Conservation (phyloP, 768 basidiomycete species). For the Clavulina sp. region DNA sequence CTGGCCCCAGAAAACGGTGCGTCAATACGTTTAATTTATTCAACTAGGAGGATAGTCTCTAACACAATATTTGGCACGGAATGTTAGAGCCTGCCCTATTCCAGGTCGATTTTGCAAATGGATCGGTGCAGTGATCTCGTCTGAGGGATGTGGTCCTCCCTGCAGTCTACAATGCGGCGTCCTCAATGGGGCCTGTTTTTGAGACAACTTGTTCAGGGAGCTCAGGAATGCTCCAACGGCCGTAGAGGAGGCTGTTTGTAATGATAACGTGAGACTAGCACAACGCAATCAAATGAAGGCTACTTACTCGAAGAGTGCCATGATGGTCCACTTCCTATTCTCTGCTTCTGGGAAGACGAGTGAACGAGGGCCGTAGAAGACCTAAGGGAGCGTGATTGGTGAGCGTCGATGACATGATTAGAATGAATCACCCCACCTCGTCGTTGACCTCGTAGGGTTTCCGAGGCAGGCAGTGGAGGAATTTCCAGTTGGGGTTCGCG, state of each 20-base stretch:
- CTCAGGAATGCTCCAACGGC: conserved; percentile 12
- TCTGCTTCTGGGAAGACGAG: conserved; percentile 89
- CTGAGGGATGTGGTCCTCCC: no score
- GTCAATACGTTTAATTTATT: no score
- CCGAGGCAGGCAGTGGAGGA: conserved; percentile 89
- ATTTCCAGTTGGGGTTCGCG: conserved; percentile 78
- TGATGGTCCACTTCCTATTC: conserved; percentile 94
- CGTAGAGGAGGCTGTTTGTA: conserved; percentile 8
- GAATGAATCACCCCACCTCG: conserved; percentile 35
- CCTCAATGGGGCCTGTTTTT: no score
- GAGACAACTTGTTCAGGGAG: no score
- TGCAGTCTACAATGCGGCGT: no score
- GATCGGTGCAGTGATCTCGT: no score
- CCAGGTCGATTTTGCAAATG: no score
- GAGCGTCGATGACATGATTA: conserved; percentile 1
- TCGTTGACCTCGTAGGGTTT: conserved; percentile 91
- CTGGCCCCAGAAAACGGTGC: no score
- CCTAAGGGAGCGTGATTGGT: conserved; percentile 25
- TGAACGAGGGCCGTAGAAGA: conserved; percentile 85
- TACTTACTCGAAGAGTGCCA: conserved; percentile 77
- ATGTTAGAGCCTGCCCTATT: no score
- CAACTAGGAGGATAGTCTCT: no score
- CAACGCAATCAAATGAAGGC: neutral
- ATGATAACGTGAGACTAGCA: neutral
- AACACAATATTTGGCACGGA: no score